phyloP scores from a whole-genome alignment of 1,284 basidiomycete species.

The Irpex sp. region DNA sequence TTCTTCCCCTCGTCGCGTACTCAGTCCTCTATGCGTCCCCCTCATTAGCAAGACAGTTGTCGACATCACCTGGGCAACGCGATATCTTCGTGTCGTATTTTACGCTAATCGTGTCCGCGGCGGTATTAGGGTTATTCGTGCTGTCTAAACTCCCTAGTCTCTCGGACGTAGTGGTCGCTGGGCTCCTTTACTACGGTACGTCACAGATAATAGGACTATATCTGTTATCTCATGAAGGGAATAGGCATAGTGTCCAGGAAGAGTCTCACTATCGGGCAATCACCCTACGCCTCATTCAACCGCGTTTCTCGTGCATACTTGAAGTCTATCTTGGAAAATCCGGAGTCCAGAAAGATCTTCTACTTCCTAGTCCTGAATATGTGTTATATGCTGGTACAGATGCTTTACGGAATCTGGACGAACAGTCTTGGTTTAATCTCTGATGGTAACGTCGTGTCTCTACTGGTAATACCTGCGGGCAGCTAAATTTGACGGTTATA shows the following conservation, averaged over 20 bases:
- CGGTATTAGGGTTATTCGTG: conserved; percentile 1
- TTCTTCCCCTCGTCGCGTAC: neutral
- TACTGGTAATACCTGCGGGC: neutral
- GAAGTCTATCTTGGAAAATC: conserved; percentile 86
- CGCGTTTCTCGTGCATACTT: conserved; percentile 72
- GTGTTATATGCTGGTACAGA: conserved; percentile 94
- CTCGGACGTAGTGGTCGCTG: conserved; percentile 1
- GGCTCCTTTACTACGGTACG: conserved; percentile 7
- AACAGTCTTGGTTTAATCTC: conserved; percentile 96
- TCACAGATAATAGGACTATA: neutral
- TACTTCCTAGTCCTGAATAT: conserved; percentile 96
- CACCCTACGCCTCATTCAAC: conserved; percentile 51
- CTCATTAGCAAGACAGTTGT: neutral
- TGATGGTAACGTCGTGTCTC: conserved; percentile 63
- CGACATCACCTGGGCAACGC: neutral
- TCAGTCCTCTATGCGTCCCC: conserved; percentile 3
- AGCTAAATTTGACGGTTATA: conserved; percentile 28
- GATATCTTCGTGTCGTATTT: conserved; percentile 7
- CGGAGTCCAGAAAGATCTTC: conserved; percentile 93
- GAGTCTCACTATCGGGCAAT: conserved; percentile 36
- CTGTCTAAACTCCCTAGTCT: neutral
- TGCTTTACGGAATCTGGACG: conserved; percentile 96
- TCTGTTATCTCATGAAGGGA: conserved; percentile 7
- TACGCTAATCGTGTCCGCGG: neutral
- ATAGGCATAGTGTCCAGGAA: conserved; percentile 53